Evolutionary conservation across 331 rosid genomes (phyloP), one percentile per base, ranked within the genome.

Genomic region (Rhamnella rubrinervis): DNA sequence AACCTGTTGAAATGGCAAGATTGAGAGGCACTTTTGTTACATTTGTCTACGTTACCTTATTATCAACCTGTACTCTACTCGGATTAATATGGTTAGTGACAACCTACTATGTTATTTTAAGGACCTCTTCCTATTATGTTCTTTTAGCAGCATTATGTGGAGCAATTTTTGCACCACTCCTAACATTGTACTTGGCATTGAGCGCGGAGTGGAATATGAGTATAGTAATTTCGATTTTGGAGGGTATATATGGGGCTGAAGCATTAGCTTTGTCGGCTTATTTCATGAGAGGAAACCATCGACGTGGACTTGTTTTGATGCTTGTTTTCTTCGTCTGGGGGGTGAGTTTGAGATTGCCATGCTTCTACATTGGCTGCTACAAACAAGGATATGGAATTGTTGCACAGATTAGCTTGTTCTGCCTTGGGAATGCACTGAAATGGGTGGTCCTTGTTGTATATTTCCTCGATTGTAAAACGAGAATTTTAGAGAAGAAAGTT

Each of bases 191-290:
- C 76, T 73, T 76, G 59, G 85, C 81, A 71, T 85, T 85, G 87
- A 83, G 85, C 71, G 80, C 75, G 52, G 63, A 74, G 46, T 87
- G 92, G 96, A 79, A 83, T 52, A 70, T 85, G 91, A 71, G 96
- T 23, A 67, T 83, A 63, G 84, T 83, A 63, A 60, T 87, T 61
- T 87, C 91, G 4, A 66, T 83, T 2, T 2, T 87, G 81, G 93
- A 89, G 25, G 84, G 79, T 17, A 44, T 59, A 28, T 39, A 62
- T 44, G 91, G 95, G 17, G 12, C 70, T 41, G 76, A 79, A 66
- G 86, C 91, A 50, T 50, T 85, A 37, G 71, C 16, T n/a, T 78
- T 80, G 8, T 78, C 86, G 0, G 70, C 71, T 57, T 59, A 55
- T 75, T 72, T 85, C 25, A 79, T 79, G 51, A 77, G 63, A 77